Percentiles rank a stretch among this genome's conserved stretches.
These are phyloP conservation scores for Coniochaeta ligniaria DNA, from an alignment of 2,329 filamentous ascomycete genomes.

Conservation along the genomic window DNA sequence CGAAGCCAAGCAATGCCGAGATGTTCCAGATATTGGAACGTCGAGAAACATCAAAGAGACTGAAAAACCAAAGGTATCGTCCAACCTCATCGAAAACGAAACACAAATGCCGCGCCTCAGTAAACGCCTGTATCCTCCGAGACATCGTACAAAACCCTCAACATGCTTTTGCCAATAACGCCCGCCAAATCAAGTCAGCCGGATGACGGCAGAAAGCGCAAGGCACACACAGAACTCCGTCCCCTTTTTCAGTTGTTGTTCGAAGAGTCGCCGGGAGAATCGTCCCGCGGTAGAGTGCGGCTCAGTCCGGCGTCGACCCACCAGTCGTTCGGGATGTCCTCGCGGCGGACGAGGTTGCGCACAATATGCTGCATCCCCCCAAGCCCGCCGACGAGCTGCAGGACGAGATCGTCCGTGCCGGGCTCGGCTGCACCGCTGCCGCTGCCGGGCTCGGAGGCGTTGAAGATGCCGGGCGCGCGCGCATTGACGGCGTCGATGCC, in stretches of 20 bases:
- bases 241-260: not conserved
- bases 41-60: not conserved
- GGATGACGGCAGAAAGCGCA: not conserved
- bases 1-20: not conserved
- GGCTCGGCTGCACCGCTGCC: not conserved
- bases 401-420: slow-evolving; percentile 18
- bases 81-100: not conserved
- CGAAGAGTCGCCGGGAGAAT: not conserved
- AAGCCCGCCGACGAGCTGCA: slow-evolving; percentile 29
- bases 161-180: not conserved
- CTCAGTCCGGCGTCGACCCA: slow-evolving; percentile 67
- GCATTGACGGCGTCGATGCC: slow-evolving; percentile 17
- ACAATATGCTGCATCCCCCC: slow-evolving; percentile 67
- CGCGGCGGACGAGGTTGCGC: slow-evolving; percentile 58
- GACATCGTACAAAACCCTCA: not conserved
- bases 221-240: not conserved
- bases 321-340: slow-evolving; percentile 77
- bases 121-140: not conserved
- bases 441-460: too few species aligned
- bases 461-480: not conserved
- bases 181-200: not conserved
- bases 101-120: not conserved
- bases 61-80: not conserved
- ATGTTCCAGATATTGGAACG: not conserved
- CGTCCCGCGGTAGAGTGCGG: slow-evolving; percentile 37